Percentiles rank a stretch among this genome's conserved stretches.
phyloP scores from a whole-genome alignment of 805 yeast species.

The Cyberlindnera samutprakarnensis region DNA sequence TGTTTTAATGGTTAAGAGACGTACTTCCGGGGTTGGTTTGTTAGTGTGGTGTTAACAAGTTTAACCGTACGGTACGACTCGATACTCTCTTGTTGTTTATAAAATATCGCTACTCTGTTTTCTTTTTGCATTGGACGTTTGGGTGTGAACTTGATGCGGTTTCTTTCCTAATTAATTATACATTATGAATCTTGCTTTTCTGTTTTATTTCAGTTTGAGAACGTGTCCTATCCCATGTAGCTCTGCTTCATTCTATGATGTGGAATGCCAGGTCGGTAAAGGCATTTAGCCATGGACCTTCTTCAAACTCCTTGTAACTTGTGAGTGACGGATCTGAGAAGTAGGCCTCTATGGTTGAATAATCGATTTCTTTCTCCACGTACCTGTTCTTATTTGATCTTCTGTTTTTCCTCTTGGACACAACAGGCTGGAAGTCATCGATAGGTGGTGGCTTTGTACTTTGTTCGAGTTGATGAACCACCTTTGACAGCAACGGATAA shows the following conservation, averaged over 20 bases:
- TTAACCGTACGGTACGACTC: too few species aligned
- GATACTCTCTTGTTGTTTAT: background rate
- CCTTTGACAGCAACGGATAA: constrained; percentile 37
- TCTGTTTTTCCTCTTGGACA: constrained; percentile 18
- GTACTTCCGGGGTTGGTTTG: too few species aligned
- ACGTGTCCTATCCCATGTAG: too few species aligned
- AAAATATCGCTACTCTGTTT: too few species aligned
- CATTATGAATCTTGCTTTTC: too few species aligned
- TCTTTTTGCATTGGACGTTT: too few species aligned
- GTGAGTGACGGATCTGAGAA: constrained; percentile 22
- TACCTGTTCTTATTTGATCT: constrained; percentile 15
- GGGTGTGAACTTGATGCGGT: too few species aligned
- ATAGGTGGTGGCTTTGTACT: background rate
- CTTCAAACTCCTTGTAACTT: constrained; percentile 20
- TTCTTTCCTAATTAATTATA: too few species aligned
- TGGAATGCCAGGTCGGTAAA: constrained; percentile 48
- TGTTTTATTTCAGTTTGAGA: too few species aligned
- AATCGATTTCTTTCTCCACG: constrained; percentile 26
- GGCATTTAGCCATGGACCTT: constrained; percentile 41
- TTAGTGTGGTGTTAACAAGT: constrained; percentile 22
- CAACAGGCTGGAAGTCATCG: constrained; percentile 14
- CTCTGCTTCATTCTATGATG: constrained; percentile 6
- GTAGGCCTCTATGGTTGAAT: constrained; percentile 25
- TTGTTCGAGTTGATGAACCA: constrained; percentile 19
- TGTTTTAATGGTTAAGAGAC: too few species aligned